Evolutionary conservation across 768 basidiomycete genomes (phyloP).

Genomic region (Boletus vinaceobasis): DNA sequence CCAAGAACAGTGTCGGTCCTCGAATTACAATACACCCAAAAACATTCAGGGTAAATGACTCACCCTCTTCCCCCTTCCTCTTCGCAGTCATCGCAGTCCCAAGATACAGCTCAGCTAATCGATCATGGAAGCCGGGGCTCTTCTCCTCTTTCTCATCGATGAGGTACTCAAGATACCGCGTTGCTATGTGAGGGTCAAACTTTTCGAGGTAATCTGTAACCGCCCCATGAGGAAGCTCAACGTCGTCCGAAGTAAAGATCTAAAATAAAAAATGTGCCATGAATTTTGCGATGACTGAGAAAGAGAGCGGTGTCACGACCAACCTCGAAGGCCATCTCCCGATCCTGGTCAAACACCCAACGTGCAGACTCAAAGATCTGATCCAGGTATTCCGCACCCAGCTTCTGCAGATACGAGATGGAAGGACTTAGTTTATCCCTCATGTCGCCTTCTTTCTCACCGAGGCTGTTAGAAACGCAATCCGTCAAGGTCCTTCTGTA

Average conservation of each 20-base stretch:
- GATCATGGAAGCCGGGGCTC: constrained; percentile 73
- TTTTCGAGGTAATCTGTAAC: constrained; percentile 79
- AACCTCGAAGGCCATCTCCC: constrained; percentile 75
- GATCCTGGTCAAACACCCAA: constrained; percentile 82
- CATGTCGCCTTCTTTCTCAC: constrained; percentile 71
- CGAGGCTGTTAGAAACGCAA: constrained; percentile 49
- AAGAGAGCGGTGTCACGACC: not conserved
- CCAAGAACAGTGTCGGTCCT: not conserved
- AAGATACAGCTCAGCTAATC: constrained; percentile 84
- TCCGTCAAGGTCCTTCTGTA: not conserved
- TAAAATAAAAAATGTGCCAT: constrained; percentile 26
- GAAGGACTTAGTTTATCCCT: constrained; percentile 81
- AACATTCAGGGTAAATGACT: constrained; percentile 13
- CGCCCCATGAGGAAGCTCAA: constrained; percentile 74
- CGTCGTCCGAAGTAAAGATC: constrained; percentile 96
- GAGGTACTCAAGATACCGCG: constrained; percentile 81
- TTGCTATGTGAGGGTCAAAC: constrained; percentile 65
- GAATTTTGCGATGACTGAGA: not conserved
- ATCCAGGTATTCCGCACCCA: constrained; percentile 77
- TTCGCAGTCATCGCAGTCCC: constrained; percentile 58
- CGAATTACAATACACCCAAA: not conserved
- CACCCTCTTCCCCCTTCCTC: constrained; percentile 58
- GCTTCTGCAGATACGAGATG: constrained; percentile 85
- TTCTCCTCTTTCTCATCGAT: constrained; percentile 72
- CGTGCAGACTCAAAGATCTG: constrained; percentile 78